Percentiles rank a stretch among this genome's conserved stretches.
Conservation (phyloP, 345 rosid genomes). For the Eucalyptus regnans region DNA sequence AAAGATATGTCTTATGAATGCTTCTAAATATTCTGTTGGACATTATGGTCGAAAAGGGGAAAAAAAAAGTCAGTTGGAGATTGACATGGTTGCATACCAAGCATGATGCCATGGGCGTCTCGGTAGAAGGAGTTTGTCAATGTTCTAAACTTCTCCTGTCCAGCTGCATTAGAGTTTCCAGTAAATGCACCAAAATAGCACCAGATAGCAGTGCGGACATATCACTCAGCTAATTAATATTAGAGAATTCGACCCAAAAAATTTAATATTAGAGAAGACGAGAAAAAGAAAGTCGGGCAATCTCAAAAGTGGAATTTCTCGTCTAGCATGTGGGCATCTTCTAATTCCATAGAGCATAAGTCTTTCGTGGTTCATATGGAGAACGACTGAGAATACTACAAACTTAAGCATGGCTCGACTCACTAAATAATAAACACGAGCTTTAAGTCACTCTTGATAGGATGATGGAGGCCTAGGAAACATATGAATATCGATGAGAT, state of each 20-base stretch:
- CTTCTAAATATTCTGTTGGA: not conserved
- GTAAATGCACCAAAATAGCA: not conserved
- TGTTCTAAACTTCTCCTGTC: constrained; percentile 45
- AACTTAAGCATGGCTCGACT: not conserved
- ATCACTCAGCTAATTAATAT: not conserved
- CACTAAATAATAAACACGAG: not conserved
- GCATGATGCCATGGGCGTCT: constrained; percentile 34
- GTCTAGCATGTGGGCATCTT: not conserved
- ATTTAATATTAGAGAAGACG: not conserved
- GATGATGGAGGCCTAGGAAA: not conserved
- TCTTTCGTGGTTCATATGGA: not conserved
- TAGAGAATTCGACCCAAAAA: too few relatives aligned
- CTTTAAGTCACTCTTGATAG: not conserved
- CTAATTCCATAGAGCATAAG: not conserved
- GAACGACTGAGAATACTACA: not conserved
- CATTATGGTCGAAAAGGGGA: not conserved
- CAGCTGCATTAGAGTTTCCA: constrained; percentile 20
- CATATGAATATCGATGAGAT: not conserved
- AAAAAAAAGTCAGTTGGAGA: not conserved
- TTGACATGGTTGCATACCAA: constrained; percentile 10
- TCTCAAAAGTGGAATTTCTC: not conserved
- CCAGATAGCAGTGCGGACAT: not conserved
- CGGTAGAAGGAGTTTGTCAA: constrained; percentile 46
- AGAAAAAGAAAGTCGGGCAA: not conserved
- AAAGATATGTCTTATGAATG: not conserved